phyloP scores from a whole-genome alignment of 768 basidiomycete genomes.

The Mycena maculata region DNA sequence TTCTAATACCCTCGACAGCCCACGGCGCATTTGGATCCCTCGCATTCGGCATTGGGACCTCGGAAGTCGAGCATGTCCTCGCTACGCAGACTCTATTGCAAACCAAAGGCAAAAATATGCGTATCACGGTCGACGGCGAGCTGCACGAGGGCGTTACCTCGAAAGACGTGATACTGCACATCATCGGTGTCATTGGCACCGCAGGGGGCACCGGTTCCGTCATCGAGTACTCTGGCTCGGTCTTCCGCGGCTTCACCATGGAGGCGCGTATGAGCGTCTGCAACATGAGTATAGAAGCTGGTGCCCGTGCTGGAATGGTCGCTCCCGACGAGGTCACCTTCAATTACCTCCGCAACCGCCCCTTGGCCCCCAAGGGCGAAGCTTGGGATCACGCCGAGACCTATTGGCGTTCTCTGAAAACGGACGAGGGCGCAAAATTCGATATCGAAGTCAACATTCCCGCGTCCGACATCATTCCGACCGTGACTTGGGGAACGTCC shows the following conservation, averaged over 20 bases:
- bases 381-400: slow-evolving; percentile 87
- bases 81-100: slow-evolving; percentile 92
- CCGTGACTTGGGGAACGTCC: slow-evolving; percentile 93
- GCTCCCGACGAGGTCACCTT: slow-evolving; percentile 92
- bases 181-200: slow-evolving; percentile 93
- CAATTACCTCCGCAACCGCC: slow-evolving; percentile 82
- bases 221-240: slow-evolving; percentile 92
- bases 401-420: slow-evolving; percentile 86
- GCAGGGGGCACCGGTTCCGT: slow-evolving; percentile 93
- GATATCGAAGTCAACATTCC: slow-evolving; percentile 84
- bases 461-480: slow-evolving; percentile 89
- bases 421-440: slow-evolving; percentile 87
- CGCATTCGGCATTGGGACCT: slow-evolving; percentile 94
- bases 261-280: slow-evolving; percentile 92
- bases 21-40: slow-evolving; percentile 95
- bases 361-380: slow-evolving; percentile 84
- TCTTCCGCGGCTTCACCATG: slow-evolving; percentile 87
- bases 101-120: slow-evolving; percentile 92
- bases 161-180: slow-evolving; percentile 91
- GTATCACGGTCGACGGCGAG: slow-evolving; percentile 86
- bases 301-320: slow-evolving; percentile 93
- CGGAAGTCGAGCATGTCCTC: slow-evolving; percentile 94
- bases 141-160: slow-evolving; percentile 86
- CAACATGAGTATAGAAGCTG: slow-evolving; percentile 97
- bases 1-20: slow-evolving; percentile 54